phyloP scores from a whole-genome alignment of 345 rosid genomes.

The Acer saccharum region DNA sequence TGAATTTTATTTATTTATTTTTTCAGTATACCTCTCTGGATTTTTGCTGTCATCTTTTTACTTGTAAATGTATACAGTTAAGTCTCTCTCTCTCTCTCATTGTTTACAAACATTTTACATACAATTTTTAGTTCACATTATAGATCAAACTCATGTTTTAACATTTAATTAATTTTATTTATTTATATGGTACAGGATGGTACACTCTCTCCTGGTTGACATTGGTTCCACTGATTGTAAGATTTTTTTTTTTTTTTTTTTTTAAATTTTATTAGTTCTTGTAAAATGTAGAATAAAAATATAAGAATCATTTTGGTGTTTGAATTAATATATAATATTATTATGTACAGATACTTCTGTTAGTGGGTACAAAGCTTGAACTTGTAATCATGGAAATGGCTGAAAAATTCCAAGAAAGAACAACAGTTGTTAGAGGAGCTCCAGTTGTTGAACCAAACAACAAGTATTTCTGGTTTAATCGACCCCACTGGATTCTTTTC shows the following conservation, averaged over 20 bases:
- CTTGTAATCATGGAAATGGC: slow-evolving; percentile 63
- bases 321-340: too few relatives aligned
- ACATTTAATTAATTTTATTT: not conserved
- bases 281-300: too few relatives aligned
- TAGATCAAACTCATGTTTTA: not conserved
- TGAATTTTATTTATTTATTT: not conserved
- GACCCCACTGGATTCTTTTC: slow-evolving; percentile 51
- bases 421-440: slow-evolving; percentile 47
- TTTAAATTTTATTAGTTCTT: too few relatives aligned
- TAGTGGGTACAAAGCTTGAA: slow-evolving; percentile 61
- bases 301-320: too few relatives aligned
- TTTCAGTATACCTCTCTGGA: slow-evolving; percentile 53
- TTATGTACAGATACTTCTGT: slow-evolving; percentile 44
- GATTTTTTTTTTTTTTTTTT: not conserved
- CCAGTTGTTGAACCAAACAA: slow-evolving; percentile 59
- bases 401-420: slow-evolving; percentile 41
- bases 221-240: slow-evolving; percentile 42
- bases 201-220: slow-evolving; percentile 49
- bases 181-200: slow-evolving; percentile 42
- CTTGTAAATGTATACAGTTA: slow-evolving; percentile 55
- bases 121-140: not conserved
- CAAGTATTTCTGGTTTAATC: slow-evolving; percentile 63
- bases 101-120: too few relatives aligned
- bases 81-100: not conserved
- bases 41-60: slow-evolving; percentile 44